Base-by-base conservation (phyloP, 1,139 yeast species). In the Saccharomyces pastorianus region DNA sequence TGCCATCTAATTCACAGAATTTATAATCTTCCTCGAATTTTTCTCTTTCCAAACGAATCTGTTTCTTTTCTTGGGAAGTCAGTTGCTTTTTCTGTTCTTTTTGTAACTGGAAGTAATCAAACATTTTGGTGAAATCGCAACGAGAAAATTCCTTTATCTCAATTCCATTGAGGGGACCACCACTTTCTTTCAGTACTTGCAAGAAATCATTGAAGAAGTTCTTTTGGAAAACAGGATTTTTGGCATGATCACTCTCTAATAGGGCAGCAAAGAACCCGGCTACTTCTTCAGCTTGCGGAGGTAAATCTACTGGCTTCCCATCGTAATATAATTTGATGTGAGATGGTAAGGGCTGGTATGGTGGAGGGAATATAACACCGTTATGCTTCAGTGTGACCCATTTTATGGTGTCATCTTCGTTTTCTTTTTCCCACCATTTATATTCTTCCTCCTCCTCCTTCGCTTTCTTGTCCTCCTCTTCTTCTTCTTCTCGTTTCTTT, bases 181-280 rank as follows among this genome's bases (percentile, higher is more conserved):
- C 90, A 41, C 75, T 61, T 62, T 88, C 91, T 58, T 83, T 73
- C 58, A 91, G 70, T 0, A 90, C 95, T 54, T 77, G 71, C 49
- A 74, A 60, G 64, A 93, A 90, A 70, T 93, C 99, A 28, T 76
- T 71, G 64, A 91, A 91, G 72, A 93, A 93, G 69, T 93, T 93
- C 66, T 83, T 80, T 62, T 85, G 95, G 70, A 93, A 93, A 1
- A 82, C 84, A 0, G 95, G 91, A 66, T 90, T 91, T 60, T 83
- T 79, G 13, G 91, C 95, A 70, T 91, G 97, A 61, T 90, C 97
- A 0, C 95, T 80, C 62, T 88, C 91, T 48, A 91, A 59, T 82
- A 91, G 79, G 6, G 96, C 96, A 17, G 87, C 98, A 70, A 78
- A 93, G 67, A 90, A 91, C 0, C 97, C 97, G 0, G 97, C 98